Percentiles rank a stretch among this genome's conserved stretches.
Evolutionary conservation across 208 protist genomes (phyloP).

Genomic region (Porcisia deanei): DNA sequence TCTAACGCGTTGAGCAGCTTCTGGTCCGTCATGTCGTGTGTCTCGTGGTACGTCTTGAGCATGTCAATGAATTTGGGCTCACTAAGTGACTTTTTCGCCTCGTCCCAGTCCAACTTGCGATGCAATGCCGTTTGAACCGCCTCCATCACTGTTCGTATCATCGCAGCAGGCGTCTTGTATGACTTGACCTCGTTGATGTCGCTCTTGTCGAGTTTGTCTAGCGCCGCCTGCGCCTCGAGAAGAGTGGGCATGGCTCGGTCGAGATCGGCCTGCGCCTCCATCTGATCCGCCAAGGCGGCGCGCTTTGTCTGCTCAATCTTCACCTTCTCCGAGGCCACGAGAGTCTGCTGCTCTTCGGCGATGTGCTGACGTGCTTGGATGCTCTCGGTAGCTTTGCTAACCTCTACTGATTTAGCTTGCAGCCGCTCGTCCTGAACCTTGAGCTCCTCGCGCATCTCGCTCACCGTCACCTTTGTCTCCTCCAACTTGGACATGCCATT

Average conservation of each 20-base stretch:
- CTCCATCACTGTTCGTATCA: conserved; percentile 96
- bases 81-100: conserved; percentile 96
- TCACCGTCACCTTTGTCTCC: conserved; percentile 92
- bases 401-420: conserved; percentile 88
- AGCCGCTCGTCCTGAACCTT: conserved; percentile 88
- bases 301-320: conserved; percentile 96
- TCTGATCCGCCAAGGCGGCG: conserved; percentile 85
- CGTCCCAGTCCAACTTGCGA: conserved; percentile 94
- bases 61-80: conserved; percentile 96
- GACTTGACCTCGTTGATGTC: conserved; percentile 98
- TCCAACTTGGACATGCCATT: conserved; percentile 94
- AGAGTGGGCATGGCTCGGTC: conserved; percentile 97
- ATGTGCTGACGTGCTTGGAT: conserved; percentile 96
- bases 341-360: conserved; percentile 96
- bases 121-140: conserved; percentile 96
- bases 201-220: conserved; percentile 96
- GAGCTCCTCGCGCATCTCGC: conserved; percentile 90
- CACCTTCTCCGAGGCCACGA: conserved; percentile 92
- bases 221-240: conserved; percentile 93
- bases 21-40: conserved; percentile 96
- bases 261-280: conserved; percentile 95
- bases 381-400: conserved; percentile 88
- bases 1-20: conserved; percentile 94
- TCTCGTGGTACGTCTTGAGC: conserved; percentile 97
- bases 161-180: conserved; percentile 95